Conservation (phyloP, 1,284 basidiomycete genomes). For the Cutaneotrichosporon cavernicola region DNA sequence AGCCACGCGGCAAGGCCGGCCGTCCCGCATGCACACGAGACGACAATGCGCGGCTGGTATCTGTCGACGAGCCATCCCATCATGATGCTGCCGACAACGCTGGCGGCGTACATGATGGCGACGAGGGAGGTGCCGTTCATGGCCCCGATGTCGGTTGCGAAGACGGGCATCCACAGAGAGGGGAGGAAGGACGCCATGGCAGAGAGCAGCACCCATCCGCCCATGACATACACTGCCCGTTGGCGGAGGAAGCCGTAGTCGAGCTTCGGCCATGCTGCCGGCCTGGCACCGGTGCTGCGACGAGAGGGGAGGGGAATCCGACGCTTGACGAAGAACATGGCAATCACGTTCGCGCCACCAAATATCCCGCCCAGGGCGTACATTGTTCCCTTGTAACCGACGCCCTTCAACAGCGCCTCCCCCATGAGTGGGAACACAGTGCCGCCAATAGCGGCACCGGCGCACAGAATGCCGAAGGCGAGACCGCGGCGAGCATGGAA, state of each 20-base stretch:
- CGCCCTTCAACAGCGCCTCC: constrained; percentile 35
- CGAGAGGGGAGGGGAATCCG: constrained; percentile 36
- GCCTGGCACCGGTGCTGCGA: constrained; percentile 10
- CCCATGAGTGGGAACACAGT: constrained; percentile 48
- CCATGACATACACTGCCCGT: constrained; percentile 35
- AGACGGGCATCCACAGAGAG: constrained; percentile 49
- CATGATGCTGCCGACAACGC: constrained; percentile 42
- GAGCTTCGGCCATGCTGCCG: constrained; percentile 15
- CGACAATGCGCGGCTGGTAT: constrained; percentile 34
- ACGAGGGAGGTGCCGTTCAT: constrained; percentile 44
- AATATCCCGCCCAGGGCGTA: constrained; percentile 41
- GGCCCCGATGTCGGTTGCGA: constrained; percentile 40
- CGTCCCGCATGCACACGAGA: constrained; percentile 39
- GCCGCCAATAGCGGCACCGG: constrained; percentile 44
- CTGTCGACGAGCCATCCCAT: constrained; percentile 47
- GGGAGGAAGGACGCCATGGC: constrained; percentile 51
- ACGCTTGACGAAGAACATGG: constrained; percentile 42
- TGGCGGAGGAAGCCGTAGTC: constrained; percentile 35
- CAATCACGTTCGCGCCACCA: constrained; percentile 30
- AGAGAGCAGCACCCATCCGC: constrained; percentile 39
- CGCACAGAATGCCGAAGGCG: constrained; percentile 37
- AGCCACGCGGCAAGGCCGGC: constrained; percentile 17
- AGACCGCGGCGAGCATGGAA: constrained; percentile 38
- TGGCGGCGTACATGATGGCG: constrained; percentile 48
- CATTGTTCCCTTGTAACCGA: constrained; percentile 50